Evolutionary conservation across 495 filamentous ascomycete genomes (phyloP), one percentile per base, ranked within the genome.

Genomic region (Hypoxylon intermedium): DNA sequence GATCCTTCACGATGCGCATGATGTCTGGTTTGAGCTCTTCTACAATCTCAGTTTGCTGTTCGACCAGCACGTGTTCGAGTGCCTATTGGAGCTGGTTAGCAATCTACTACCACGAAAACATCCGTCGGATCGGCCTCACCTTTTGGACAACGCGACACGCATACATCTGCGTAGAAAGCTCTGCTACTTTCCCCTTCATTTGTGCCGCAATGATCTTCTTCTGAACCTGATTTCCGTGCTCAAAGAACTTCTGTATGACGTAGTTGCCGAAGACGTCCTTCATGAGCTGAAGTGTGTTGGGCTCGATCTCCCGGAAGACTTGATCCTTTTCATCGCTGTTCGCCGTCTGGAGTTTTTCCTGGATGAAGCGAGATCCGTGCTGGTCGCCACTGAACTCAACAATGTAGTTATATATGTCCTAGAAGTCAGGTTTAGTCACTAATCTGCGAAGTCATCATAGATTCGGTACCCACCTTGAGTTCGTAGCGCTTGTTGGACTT

Each of bases 181-280:
- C 80, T 34, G 90, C 73, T 9, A 98, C 85, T 66, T 92, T 89
- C 0, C 86, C 86, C 67, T 90, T 90, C 92, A 98, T 97, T 63
- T 87, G 82, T 45, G 85, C 84, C 3, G 91, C 93, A 36, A 98
- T 71, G 2, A 88, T 80, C 72, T 89, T 92, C 75, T 98, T 98
- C 72, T 98, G 95, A 5, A 85, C 80, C 71, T 97, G 93, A 60
- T 92, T 96, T 24, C 95, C 95, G 67, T 98, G 92, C 74, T 98
- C 93, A 63, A 97, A 98, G 59, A 98, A 86, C 71, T 97, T 98
- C 67, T 98, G 94, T 18, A 98, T 94, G 30, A 98, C 94, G 68
- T 98, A 98, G 73, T 98, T 98, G 13, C 94, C 94, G 69, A 97
- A 98, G 11, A 97, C 88, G 69, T 98, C 95, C 9, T 88, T 93